Conservation (phyloP, 352 stramenopile species). For the Ochromonadaceae sp. region DNA sequence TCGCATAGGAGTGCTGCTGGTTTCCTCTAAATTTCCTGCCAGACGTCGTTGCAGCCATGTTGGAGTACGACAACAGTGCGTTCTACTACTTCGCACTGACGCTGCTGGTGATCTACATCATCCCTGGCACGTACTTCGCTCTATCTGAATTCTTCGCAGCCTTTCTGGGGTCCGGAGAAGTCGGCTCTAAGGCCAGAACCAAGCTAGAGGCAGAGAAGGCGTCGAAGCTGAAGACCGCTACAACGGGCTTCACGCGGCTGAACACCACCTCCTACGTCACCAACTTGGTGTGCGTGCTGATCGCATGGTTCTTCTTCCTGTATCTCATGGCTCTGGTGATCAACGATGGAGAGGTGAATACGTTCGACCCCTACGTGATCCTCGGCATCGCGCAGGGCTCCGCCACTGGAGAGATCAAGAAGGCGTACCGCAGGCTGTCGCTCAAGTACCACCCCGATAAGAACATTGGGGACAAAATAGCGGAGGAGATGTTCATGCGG, state of each 20-base stretch:
- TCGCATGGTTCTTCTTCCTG: slow-evolving; percentile 56
- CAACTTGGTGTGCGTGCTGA: slow-evolving; percentile 68
- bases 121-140: slow-evolving; percentile 67
- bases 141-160: slow-evolving; percentile 22
- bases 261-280: slow-evolving; percentile 43
- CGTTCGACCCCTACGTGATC: slow-evolving; percentile 94
- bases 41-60: slow-evolving; percentile 39
- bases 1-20: too few species aligned
- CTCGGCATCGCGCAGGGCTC: slow-evolving; percentile 72
- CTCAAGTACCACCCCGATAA: slow-evolving; percentile 92
- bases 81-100: slow-evolving; percentile 98
- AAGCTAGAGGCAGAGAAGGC: slow-evolving; percentile 25
- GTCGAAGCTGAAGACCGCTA: slow-evolving; percentile 25
- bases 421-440: slow-evolving; percentile 70
- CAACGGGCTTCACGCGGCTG: not conserved
- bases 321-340: slow-evolving; percentile 72
- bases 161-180: slow-evolving; percentile 12
- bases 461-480: slow-evolving; percentile 86
- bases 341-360: slow-evolving; percentile 90
- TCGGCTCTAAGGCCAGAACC: slow-evolving; percentile 17
- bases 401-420: slow-evolving; percentile 87
- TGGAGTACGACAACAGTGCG: slow-evolving; percentile 97
- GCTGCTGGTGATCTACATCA: slow-evolving; percentile 82
- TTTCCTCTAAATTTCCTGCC: too few species aligned
- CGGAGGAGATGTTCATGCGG: slow-evolving; percentile 97